Evolutionary conservation across 2,329 filamentous ascomycete genomes (phyloP).

Genomic region (Alternaria brassicae): DNA sequence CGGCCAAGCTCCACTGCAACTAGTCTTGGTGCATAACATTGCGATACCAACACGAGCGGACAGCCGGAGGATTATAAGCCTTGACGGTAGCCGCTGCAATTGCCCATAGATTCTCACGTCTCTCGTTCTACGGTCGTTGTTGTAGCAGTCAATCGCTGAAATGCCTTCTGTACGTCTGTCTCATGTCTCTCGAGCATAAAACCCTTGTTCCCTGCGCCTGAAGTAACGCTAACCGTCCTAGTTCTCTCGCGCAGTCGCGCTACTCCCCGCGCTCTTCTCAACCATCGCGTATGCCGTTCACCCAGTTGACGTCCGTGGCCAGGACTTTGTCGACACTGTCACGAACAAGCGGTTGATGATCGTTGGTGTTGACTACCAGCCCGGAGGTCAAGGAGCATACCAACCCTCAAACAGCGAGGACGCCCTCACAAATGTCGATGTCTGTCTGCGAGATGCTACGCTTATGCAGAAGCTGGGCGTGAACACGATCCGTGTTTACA

Average conservation of each 20-base stretch:
- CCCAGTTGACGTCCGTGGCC: slow-evolving; percentile 63
- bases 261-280: slow-evolving; percentile 44
- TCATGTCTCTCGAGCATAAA: neutral
- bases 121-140: slow-evolving; percentile 6
- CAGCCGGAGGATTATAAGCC: slow-evolving; percentile 7
- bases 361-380: slow-evolving; percentile 67
- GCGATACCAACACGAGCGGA: slow-evolving; percentile 8
- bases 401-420: slow-evolving; percentile 58
- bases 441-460: slow-evolving; percentile 68
- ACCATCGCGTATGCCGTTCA: slow-evolving; percentile 61
- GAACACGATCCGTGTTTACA: slow-evolving; percentile 72
- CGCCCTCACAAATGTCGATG: slow-evolving; percentile 63
- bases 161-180: slow-evolving; percentile 13
- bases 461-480: slow-evolving; percentile 68
- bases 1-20: slow-evolving; percentile 15
- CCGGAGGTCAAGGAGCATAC: slow-evolving; percentile 67
- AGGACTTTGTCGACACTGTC: slow-evolving; percentile 67
- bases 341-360: slow-evolving; percentile 67
- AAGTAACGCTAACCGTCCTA: slow-evolving; percentile 22
- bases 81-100: neutral
- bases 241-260: slow-evolving; percentile 37
- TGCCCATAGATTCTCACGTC: neutral
- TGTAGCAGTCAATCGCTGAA: slow-evolving; percentile 11
- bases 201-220: slow-evolving; percentile 7
- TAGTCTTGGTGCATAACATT: slow-evolving; percentile 18